Evolutionary conservation across 2,329 filamentous ascomycete genomes (phyloP).

Genomic region (Ophiostoma ips): DNA sequence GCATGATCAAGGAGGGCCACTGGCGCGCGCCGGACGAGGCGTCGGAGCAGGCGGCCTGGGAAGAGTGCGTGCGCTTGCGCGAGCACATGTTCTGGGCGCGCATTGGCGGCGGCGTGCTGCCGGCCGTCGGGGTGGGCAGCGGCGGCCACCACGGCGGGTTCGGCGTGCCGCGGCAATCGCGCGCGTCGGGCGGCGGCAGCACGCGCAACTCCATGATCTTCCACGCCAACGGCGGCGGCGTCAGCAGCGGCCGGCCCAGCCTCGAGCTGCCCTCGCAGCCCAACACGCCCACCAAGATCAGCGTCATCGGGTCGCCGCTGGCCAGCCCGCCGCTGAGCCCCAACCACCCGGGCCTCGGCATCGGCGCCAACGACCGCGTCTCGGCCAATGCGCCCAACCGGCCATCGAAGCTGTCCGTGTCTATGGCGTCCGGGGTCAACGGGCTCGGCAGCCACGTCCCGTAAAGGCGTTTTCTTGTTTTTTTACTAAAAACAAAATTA

Average conservation of each 20-base stretch:
- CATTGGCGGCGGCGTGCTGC: slow-evolving; percentile 81
- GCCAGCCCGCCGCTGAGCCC: slow-evolving; percentile 3
- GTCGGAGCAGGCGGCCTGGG: slow-evolving; percentile 80
- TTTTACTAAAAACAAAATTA: too few relatives aligned
- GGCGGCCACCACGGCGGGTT: not conserved
- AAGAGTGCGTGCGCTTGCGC: slow-evolving; percentile 76
- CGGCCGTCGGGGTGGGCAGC: slow-evolving; percentile 25
- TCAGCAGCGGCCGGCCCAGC: not conserved
- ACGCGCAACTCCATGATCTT: slow-evolving; percentile 1
- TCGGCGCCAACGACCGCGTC: not conserved
- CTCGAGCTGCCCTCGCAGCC: not conserved
- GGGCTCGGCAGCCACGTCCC: slow-evolving; percentile 11
- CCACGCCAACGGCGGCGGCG: not conserved
- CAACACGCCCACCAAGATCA: not conserved
- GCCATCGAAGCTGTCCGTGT: slow-evolving; percentile 8
- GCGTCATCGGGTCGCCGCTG: slow-evolving; percentile 2
- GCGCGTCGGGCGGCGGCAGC: not conserved
- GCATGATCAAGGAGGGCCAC: slow-evolving; percentile 84
- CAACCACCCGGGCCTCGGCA: not conserved
- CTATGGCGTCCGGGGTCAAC: slow-evolving; percentile 11
- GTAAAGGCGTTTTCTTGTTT: not conserved
- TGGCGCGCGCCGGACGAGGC: slow-evolving; percentile 75
- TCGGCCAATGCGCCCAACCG: slow-evolving; percentile 1
- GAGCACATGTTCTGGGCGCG: slow-evolving; percentile 97
- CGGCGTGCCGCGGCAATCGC: slow-evolving; percentile 1